Percentiles rank a stretch among this genome's conserved stretches.
These are phyloP conservation scores for Rhizopus stolonifer DNA, from an alignment of 371 early-diverging fungal genomes.

Conservation along the genomic window DNA sequence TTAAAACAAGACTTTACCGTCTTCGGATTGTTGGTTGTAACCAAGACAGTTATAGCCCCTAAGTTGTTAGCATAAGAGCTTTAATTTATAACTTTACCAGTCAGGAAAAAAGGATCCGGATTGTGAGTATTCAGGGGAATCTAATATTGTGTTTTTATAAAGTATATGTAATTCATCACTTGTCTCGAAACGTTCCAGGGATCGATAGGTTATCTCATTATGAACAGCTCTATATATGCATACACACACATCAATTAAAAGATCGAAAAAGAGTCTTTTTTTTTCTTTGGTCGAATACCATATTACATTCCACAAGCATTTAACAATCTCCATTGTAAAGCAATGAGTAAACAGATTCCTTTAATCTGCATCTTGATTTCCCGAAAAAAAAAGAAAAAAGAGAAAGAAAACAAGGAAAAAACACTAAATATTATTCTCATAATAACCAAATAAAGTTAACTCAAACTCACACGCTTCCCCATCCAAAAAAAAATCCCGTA, in stretches of 20 bases:
- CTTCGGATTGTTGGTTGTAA: constrained; percentile 49
- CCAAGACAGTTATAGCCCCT: constrained; percentile 64
- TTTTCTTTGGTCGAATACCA: neutral
- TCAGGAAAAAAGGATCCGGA: constrained; percentile 88
- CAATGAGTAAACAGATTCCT: neutral
- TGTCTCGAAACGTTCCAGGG: constrained; percentile 33
- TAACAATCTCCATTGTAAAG: neutral
- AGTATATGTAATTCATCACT: constrained; percentile 6
- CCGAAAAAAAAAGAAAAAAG: neutral
- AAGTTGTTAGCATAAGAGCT: too few relatives aligned
- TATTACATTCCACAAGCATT: constrained; percentile 12
- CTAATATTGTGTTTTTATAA: constrained; percentile 40
- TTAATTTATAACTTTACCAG: constrained; percentile 61
- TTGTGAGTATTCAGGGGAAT: constrained; percentile 59
- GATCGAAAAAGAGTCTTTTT: too few relatives aligned
- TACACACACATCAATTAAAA: too few relatives aligned
- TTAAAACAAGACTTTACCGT: constrained; percentile 31
- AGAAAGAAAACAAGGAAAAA: neutral
- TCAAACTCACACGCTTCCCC: too few relatives aligned
- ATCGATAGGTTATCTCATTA: constrained; percentile 45
- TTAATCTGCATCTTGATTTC: neutral
- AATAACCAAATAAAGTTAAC: too few relatives aligned
- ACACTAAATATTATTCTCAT: too few relatives aligned
- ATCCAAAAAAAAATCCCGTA: too few relatives aligned
- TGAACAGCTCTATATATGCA: constrained; percentile 47